phyloP scores from a whole-genome alignment of 495 filamentous ascomycete genomes.

The Neurospora sp. region DNA sequence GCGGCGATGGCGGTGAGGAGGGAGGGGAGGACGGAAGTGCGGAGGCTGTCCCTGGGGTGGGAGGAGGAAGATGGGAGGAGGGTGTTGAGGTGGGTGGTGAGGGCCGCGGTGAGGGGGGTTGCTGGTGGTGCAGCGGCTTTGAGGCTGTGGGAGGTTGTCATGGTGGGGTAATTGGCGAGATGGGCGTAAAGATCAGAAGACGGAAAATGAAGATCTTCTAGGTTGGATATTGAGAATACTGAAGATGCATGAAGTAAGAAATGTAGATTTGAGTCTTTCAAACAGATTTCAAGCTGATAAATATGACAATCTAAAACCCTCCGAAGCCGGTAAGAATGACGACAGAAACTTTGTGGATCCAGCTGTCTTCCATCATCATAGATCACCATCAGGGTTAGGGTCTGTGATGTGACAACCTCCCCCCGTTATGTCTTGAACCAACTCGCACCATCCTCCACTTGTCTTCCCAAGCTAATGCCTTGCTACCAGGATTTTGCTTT shows the following conservation, averaged over 20 bases:
- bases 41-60: slow-evolving; percentile 3
- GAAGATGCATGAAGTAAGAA: background rate
- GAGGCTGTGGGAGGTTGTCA: background rate
- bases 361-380: background rate
- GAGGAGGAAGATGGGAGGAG: background rate
- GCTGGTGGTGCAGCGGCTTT: background rate
- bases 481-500: background rate
- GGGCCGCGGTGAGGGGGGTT: background rate
- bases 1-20: slow-evolving; percentile 26
- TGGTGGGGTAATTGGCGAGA: background rate
- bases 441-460: background rate
- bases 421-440: background rate
- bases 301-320: background rate
- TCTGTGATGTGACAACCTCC: background rate
- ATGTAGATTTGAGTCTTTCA: background rate
- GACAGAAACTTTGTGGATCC: background rate
- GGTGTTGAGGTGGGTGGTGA: background rate
- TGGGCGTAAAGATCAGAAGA: background rate
- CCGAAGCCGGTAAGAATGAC: background rate
- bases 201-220: background rate
- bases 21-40: slow-evolving; percentile 27
- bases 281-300: background rate
- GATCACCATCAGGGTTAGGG: background rate
- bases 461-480: background rate
- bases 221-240: background rate